phyloP scores from a whole-genome alignment of 345 rosid genomes.

The Laguncularia racemosa region DNA sequence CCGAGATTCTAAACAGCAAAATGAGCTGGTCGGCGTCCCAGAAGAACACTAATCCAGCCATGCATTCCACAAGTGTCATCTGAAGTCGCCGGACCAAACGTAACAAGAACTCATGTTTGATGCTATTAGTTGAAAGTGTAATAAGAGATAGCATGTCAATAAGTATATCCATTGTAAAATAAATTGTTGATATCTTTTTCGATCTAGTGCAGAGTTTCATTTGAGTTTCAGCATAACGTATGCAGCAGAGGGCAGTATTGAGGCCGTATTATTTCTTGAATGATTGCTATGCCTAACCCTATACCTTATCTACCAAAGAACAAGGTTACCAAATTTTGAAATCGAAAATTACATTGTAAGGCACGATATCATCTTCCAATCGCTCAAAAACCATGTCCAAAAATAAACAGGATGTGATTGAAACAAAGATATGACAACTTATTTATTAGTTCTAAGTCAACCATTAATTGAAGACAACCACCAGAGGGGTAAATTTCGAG shows the following conservation, averaged over 20 bases:
- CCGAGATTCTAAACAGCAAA: constrained; percentile 70
- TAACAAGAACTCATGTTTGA: constrained; percentile 17
- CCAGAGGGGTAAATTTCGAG: too few species aligned
- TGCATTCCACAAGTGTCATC: constrained; percentile 86
- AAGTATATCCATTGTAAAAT: neutral
- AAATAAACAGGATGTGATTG: too few species aligned
- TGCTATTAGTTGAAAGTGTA: neutral
- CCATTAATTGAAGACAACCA: too few species aligned
- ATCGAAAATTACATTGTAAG: too few species aligned
- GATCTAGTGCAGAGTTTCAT: constrained; percentile 54
- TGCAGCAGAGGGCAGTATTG: constrained; percentile 96
- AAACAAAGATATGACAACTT: too few species aligned
- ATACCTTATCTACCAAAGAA: too few species aligned
- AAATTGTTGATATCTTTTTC: neutral
- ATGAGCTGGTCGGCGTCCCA: constrained; percentile 91
- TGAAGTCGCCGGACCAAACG: constrained; percentile 89
- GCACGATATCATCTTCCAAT: too few species aligned
- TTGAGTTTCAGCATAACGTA: constrained; percentile 97
- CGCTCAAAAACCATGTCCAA: too few species aligned
- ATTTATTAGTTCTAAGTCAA: too few species aligned
- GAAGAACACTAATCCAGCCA: constrained; percentile 82
- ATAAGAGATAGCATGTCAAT: neutral
- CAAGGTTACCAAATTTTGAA: too few species aligned
- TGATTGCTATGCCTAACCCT: too few species aligned
- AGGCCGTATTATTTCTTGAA: constrained; percentile 55